Evolutionary conservation across 108 stramenopile genomes (phyloP).

Genomic region (Stephanodiscus minutulus): DNA sequence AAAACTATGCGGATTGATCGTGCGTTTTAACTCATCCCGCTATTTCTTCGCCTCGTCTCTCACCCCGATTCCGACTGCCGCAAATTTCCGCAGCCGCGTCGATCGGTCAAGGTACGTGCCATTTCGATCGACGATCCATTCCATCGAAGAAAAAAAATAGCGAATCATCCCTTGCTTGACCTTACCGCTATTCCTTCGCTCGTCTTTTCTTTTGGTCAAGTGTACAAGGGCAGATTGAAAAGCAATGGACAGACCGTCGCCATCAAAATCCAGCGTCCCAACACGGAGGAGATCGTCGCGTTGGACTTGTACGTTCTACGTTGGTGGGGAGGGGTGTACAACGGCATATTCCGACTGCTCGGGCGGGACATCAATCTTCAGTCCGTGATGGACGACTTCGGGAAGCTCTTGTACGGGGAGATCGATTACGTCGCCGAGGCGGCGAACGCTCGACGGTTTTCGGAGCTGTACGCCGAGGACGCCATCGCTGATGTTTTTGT

Average conservation of each 20-base stretch:
- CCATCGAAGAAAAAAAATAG: neutral
- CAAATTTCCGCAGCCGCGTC: neutral
- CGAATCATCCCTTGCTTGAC: neutral
- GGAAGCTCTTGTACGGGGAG: conserved; percentile 92
- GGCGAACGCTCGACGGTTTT: conserved; percentile 94
- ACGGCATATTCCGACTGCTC: conserved; percentile 66
- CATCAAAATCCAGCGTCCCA: conserved; percentile 93
- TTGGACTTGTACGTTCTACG: conserved; percentile 93
- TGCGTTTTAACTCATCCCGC: no score
- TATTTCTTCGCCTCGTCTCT: neutral
- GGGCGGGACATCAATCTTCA: conserved; percentile 90
- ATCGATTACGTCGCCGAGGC: conserved; percentile 97
- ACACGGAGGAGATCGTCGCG: conserved; percentile 92
- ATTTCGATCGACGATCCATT: neutral
- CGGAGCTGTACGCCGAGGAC: conserved; percentile 88
- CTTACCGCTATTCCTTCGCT: neutral
- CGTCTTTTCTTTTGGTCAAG: conserved; percentile 82
- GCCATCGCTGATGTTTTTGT: conserved; percentile 83
- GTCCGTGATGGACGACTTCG: conserved; percentile 95
- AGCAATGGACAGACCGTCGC: conserved; percentile 90
- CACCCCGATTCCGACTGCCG: neutral
- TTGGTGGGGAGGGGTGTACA: conserved; percentile 93
- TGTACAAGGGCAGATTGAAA: conserved; percentile 91
- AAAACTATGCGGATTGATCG: neutral
- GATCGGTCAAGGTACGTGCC: neutral